Base-by-base conservation (phyloP, 2,329 filamentous ascomycete genomes). In the Penicillium sp. region DNA sequence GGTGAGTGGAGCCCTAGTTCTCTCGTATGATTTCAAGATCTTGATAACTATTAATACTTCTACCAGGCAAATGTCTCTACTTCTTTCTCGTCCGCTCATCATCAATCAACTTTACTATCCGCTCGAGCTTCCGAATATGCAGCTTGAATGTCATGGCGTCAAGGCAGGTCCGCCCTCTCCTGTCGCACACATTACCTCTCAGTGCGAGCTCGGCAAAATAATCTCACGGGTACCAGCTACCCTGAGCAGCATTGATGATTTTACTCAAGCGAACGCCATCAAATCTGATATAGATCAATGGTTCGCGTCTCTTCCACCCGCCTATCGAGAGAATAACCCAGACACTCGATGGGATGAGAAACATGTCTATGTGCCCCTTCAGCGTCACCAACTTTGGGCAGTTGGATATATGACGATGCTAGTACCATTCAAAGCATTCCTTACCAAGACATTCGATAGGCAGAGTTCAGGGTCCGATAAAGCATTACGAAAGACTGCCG, bases 391-490 rank as follows among this genome's bases (percentile, higher is more conserved):
- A 57, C 63, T 84, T 3, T 78, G 81, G 50, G 78, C 74, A 15
- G 77, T 80, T 60, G 73, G 76, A 10, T 78, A 79, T 50, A 76
- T 81, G 56, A 79, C 80, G 60, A 75, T 79, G 55, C 70, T 84
- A 1, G 72, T 80, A 47, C 79, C 81, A 8, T 67, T 83, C 11
- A 79, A 83, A 57, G 67, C 75, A 0, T 82, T 76, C 61, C 74
- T 85, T n/a, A 78, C 78, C 2, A 76, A 73, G 45, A 64, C 49
- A 28, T 48, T 65, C 47, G 41, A 61, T 31, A 52, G 69, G 2
- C 66, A 74, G 20, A 62, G 69, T 61, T 71, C 57, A 53, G 66
- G 58, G 41, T 69, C 54, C 57, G 79, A 82, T 42, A 71, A 75
- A 4, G 63, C 72, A 15, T 75, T 81, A 37, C 77, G 78, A 15